Base-by-base conservation (phyloP, 805 yeast genomes). In the Saturnispora besseyi region DNA sequence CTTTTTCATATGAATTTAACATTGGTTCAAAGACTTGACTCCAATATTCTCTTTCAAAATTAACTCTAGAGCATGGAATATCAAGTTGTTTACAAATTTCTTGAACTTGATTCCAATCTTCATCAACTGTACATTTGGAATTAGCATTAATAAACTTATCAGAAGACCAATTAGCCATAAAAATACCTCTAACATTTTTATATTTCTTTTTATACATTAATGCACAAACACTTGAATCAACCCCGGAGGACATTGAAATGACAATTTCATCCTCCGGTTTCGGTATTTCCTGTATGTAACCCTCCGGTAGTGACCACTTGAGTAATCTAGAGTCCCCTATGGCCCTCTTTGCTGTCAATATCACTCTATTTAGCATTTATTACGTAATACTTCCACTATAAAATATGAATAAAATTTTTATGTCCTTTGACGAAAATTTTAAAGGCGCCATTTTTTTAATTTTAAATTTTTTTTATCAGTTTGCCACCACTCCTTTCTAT, bases 201-300 rank as follows among this genome's bases (percentile, higher is more conserved):
- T 74, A 78, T 32, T 68, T 61, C n/a, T 71, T 65, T 6, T 87
- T 70, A 56, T 73, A 81, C 53, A 65, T 59, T 44, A 64, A 50
- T 0, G 98, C 97, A 3, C 85, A 78, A 1, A 90, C 88, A 1
- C 96, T 84, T 0, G 97, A 90, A 65, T 93, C 99, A 1, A 93
- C 98, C 0, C 99, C 99, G 0, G 96, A 86, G 1, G 96, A 87
- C 96, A 93, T 87, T 7, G 98, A 96, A 5, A 93, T 79, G 21
- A 85, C 68, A 22, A 91, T 76, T 48, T 75, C 78, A 58, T 87
- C 96, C 31, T 72, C 63, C 9, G 55, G 55, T 0, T 57, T 53
- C 0, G 91, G 91, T 18, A 57, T 53, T 5, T 60, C 63, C 61
- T 73, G 87, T 53, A 9, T 41, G 28, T 57, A 64, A 1, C 52